Percentiles rank a stretch among this genome's conserved stretches.
These are phyloP conservation scores for Abrus pulchellus DNA, from an alignment of 306 rosid species.

Conservation along the genomic window DNA sequence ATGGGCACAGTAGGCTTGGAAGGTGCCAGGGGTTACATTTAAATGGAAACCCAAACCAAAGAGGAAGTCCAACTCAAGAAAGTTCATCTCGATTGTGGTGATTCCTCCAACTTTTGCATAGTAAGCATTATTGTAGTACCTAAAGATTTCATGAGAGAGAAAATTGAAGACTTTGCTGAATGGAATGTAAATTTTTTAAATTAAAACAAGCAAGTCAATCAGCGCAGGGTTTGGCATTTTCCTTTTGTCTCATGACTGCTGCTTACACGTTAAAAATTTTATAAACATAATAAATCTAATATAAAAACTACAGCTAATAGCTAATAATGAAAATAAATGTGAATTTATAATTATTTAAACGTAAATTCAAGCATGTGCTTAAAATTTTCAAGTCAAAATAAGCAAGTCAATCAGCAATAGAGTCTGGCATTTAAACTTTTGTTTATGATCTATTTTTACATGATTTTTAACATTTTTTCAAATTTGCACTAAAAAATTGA, in stretches of 20 bases:
- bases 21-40: constrained; percentile 83
- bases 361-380: no score
- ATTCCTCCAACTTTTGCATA: constrained; percentile 99
- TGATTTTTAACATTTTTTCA: no score
- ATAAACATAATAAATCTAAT: no score
- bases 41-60: constrained; percentile 89
- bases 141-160: constrained; percentile 40
- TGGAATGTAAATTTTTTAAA: neutral
- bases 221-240: constrained; percentile 6
- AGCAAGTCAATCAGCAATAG: no score
- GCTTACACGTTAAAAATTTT: no score
- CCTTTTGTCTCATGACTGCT: neutral
- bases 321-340: no score
- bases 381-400: no score
- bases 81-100: constrained; percentile 89
- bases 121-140: constrained; percentile 96
- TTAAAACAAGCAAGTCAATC: constrained; percentile 16
- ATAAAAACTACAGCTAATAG: no score
- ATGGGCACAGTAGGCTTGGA: constrained; percentile 71
- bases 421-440: no score
- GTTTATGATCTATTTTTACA: no score
- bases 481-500: no score
- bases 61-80: constrained; percentile 90
- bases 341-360: no score
- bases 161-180: neutral